These are phyloP conservation scores for Aspergillus uvarum DNA, from an alignment of 2,329 filamentous ascomycete genomes.

Conservation along the genomic window DNA sequence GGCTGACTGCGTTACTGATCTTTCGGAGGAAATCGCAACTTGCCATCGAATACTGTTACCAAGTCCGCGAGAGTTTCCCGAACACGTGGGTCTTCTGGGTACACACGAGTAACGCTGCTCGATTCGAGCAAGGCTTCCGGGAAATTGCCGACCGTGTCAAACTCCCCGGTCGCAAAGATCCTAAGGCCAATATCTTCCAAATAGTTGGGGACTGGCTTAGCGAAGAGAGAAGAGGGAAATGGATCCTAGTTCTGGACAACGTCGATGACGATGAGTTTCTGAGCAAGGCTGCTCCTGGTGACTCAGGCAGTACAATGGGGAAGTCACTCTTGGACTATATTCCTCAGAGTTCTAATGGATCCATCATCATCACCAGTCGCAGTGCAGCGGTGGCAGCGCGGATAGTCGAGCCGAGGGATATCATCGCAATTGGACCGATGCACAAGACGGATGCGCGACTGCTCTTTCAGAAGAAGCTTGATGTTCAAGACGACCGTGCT, in stretches of 20 bases:
- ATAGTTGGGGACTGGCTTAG: constrained; percentile 25
- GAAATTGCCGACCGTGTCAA: constrained; percentile 35
- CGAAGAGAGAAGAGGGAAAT: constrained; percentile 20
- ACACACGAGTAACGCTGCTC: constrained; percentile 33
- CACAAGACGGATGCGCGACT: constrained; percentile 22
- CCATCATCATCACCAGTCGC: constrained; percentile 19
- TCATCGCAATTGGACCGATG: constrained; percentile 25
- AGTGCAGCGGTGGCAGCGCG: constrained; percentile 11
- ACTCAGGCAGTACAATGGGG: not conserved
- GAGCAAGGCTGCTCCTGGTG: too few relatives aligned
- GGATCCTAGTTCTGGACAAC: constrained; percentile 29
- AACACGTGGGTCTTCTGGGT: constrained; percentile 42
- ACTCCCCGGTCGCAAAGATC: constrained; percentile 32
- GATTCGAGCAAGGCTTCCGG: constrained; percentile 37
- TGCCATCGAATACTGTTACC: constrained; percentile 41
- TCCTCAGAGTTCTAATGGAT: constrained; percentile 17
- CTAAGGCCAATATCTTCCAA: constrained; percentile 32
- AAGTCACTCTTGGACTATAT: constrained; percentile 17
- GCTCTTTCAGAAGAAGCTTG: constrained; percentile 32
- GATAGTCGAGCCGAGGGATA: constrained; percentile 10
- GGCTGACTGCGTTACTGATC: constrained; percentile 4
- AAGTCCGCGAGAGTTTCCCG: constrained; percentile 22
- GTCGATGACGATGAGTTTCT: constrained; percentile 22
- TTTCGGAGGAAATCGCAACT: constrained; percentile 38
- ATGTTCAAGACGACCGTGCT: too few relatives aligned